Percentiles rank a stretch among this genome's conserved stretches.
Evolutionary conservation across 805 yeast genomes (phyloP).

Genomic region (Monosporozyma solicola): DNA sequence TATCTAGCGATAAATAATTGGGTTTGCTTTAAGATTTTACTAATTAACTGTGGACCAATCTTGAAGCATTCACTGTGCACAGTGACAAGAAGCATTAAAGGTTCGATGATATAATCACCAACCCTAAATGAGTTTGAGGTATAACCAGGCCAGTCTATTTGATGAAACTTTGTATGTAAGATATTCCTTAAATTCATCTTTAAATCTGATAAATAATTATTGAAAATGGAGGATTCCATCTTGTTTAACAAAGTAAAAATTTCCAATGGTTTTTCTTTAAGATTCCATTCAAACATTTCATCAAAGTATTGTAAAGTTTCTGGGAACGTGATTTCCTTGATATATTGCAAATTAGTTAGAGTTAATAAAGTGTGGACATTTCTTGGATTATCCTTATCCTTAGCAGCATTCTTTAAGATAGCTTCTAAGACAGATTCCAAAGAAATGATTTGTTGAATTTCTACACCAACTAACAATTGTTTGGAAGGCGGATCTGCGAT

Average conservation of each 20-base stretch:
- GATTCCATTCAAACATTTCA: constrained; percentile 37
- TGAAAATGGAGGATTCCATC: constrained; percentile 46
- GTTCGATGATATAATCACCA: constrained; percentile 41
- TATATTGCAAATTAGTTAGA: constrained; percentile 43
- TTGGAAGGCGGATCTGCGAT: constrained; percentile 32
- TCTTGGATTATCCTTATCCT: constrained; percentile 32
- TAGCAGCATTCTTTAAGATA: constrained; percentile 34
- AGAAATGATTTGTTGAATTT: constrained; percentile 33
- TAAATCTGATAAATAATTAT: constrained; percentile 43
- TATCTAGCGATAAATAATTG: constrained; percentile 32
- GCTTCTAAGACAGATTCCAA: constrained; percentile 41
- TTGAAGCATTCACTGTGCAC: constrained; percentile 44
- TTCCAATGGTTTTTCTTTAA: constrained; percentile 36
- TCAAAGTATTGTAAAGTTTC: constrained; percentile 42
- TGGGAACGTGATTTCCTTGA: constrained; percentile 41
- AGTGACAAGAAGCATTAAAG: constrained; percentile 39
- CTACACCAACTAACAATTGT: constrained; percentile 32
- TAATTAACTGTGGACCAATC: constrained; percentile 40
- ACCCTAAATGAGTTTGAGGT: constrained; percentile 32
- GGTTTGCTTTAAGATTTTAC: constrained; percentile 37
- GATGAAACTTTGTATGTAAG: constrained; percentile 33
- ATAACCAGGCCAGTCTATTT: constrained; percentile 36
- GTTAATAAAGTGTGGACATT: constrained; percentile 42
- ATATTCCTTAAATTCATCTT: constrained; percentile 34
- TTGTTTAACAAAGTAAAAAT: constrained; percentile 38